Conservation (phyloP, 108 stramenopile genomes). For the Pseudonitzschia multistriata region DNA sequence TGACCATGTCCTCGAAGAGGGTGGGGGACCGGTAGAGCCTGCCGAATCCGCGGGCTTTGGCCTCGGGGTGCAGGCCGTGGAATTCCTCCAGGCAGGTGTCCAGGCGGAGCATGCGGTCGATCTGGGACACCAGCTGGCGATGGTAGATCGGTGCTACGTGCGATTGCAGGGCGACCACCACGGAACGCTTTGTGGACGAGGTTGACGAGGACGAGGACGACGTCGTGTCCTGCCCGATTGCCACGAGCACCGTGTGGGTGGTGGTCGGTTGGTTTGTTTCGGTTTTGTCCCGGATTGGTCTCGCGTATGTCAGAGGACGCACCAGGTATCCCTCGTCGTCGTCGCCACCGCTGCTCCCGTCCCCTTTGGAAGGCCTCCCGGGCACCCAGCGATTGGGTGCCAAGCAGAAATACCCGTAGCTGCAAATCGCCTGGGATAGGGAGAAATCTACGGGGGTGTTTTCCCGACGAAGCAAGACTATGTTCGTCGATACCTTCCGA, state of each 20-base stretch:
- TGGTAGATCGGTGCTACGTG: background rate
- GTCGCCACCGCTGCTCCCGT: too few relatives aligned
- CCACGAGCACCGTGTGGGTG: conserved; percentile 1
- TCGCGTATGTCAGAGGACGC: background rate
- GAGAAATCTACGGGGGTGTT: background rate
- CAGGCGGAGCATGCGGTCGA: conserved; percentile 6
- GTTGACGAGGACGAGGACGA: too few relatives aligned
- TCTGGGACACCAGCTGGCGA: background rate
- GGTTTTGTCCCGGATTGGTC: background rate
- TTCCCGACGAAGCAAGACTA: background rate
- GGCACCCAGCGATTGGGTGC: conserved; percentile 11
- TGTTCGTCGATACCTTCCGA: background rate
- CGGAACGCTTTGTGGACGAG: background rate
- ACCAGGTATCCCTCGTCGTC: conserved; percentile 9
- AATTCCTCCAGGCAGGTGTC: background rate
- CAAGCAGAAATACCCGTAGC: conserved; percentile 9
- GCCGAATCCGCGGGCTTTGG: background rate
- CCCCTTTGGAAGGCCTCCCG: too few relatives aligned
- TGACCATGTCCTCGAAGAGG: conserved; percentile 16
- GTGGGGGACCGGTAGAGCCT: conserved; percentile 11
- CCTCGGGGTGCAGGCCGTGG: conserved; percentile 4
- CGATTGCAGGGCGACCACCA: background rate
- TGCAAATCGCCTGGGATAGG: conserved; percentile 7
- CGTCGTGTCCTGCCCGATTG: conserved; percentile 1
- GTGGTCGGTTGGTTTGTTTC: background rate